Base-by-base conservation (phyloP, 306 rosid species). In the Alnus rubra region DNA sequence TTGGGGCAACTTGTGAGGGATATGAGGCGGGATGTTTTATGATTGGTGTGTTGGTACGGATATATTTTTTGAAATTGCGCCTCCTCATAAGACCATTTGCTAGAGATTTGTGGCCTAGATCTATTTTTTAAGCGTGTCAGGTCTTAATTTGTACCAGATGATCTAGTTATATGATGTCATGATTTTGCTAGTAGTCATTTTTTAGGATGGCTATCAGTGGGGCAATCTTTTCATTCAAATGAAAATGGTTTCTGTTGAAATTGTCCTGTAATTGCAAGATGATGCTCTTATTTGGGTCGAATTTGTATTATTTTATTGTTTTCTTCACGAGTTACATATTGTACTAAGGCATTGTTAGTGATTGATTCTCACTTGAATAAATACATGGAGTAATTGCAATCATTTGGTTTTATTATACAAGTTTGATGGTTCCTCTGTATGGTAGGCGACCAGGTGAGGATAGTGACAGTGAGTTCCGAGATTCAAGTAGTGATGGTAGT, bases 401-500 rank as follows among this genome's bases (percentile, higher is more conserved):
- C 9, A 35, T 37, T 16, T 55, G 11, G 62, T n/a, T 64, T 35
- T 35, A 5, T 35, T 14, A 35, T 42, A 16, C 10, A 54, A 70
- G 54, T 51, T 54, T 74, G 49, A 33, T 85, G 59, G 62, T 59
- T 74, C 68, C 71, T 12, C 45, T 85, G 76, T 83, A 49, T 65
- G 69, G 67, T 73, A 92, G 97, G 92, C 93, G 83, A 76, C 88
- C 83, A 9, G 93, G 90, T 14, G 97, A 88, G 80, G 97, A 94
- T 79, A 92, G 97, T 84, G 97, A 90, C 76, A 87, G 93, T 54
- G 98, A 94, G 73, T 92, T 84, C 74, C 82, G 93, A 84, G 98
- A 92, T 83, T 90, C 97, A 63, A 88, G 97, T 78, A 94, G 98
- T 82, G 98, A 94, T 64, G 92, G 90, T 73, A 89, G 97, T 84